Conservation (phyloP, 345 rosid species). For the Hirschfeldia incana region DNA sequence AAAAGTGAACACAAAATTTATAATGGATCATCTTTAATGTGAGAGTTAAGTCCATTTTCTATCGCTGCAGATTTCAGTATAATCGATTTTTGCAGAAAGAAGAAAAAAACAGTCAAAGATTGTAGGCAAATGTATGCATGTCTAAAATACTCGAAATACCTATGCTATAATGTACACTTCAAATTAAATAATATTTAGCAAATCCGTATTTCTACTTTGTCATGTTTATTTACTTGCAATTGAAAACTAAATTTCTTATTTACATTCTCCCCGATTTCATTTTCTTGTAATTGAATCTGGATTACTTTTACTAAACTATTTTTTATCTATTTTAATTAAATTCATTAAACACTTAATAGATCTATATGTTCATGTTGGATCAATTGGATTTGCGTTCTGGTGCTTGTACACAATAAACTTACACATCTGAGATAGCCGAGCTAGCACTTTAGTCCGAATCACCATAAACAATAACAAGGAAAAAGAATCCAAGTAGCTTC, state of each 20-base stretch:
- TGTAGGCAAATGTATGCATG: neutral
- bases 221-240: too few species aligned
- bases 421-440: neutral
- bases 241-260: neutral
- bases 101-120: neutral
- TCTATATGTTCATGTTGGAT: neutral
- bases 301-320: neutral
- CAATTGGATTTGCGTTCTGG: neutral
- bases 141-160: neutral
- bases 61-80: neutral
- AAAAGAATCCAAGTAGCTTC: neutral
- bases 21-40: neutral
- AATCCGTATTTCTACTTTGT: neutral
- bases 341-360: neutral
- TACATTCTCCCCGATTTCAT: neutral
- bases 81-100: neutral
- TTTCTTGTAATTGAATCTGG: neutral
- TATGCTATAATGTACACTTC: neutral
- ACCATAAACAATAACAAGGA: neutral
- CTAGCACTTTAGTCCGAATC: neutral
- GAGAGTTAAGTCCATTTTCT: neutral
- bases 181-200: neutral
- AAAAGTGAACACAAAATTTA: neutral
- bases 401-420: neutral
- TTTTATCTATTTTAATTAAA: neutral